Evolutionary conservation across 129 eudicot genomes (phyloP).

Genomic region (Logfia minima): DNA sequence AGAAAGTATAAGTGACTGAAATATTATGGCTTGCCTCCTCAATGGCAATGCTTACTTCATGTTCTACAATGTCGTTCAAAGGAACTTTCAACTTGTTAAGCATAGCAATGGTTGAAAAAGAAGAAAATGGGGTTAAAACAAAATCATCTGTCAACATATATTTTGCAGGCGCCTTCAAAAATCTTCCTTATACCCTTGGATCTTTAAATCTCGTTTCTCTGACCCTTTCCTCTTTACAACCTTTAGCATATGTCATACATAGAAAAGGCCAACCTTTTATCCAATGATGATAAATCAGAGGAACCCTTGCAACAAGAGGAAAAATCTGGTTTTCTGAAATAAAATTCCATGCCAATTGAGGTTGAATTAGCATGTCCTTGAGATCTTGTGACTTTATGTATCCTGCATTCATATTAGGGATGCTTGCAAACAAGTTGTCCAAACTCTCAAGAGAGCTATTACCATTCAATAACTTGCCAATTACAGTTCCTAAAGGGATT

Average conservation of each 20-base stretch:
- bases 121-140: slow-evolving; percentile 8
- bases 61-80: slow-evolving; percentile 18
- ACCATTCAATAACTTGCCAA: slow-evolving; percentile 11
- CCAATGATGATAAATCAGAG: neutral
- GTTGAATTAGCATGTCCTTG: slow-evolving; percentile 3
- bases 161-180: neutral
- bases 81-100: neutral
- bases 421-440: slow-evolving; percentile 29
- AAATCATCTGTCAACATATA: slow-evolving; percentile 37
- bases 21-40: slow-evolving; percentile 15
- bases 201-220: neutral
- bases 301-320: neutral
- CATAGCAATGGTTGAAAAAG: slow-evolving; percentile 3
- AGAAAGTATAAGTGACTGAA: too few relatives aligned
- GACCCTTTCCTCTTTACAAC: neutral
- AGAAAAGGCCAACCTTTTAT: neutral
- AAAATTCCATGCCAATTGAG: neutral
- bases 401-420: neutral
- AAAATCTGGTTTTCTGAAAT: slow-evolving; percentile 18
- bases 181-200: neutral
- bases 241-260: too few relatives aligned
- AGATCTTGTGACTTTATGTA: neutral
- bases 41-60: slow-evolving; percentile 3
- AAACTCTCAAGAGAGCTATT: neutral
- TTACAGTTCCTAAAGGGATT: slow-evolving; percentile 32